phyloP scores from a whole-genome alignment of 2,329 filamentous ascomycete species.

The Aspergillus awamori region DNA sequence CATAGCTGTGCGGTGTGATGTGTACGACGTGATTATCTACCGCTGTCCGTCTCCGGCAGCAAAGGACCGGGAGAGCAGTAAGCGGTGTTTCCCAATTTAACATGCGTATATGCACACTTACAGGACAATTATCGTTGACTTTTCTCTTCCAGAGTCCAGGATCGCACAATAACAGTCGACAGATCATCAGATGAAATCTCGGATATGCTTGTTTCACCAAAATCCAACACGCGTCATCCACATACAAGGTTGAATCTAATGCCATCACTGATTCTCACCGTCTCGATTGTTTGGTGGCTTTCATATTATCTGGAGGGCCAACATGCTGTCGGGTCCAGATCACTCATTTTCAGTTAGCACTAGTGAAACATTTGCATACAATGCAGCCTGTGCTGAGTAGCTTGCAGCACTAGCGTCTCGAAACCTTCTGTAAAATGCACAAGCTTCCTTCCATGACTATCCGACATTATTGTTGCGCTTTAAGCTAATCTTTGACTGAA shows the following conservation, averaged over 20 bases:
- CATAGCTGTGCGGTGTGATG: background rate
- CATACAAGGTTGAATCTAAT: background rate
- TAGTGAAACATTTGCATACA: background rate
- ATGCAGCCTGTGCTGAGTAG: slow-evolving; percentile 6
- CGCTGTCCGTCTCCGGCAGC: background rate
- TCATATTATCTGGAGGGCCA: background rate
- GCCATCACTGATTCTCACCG: background rate
- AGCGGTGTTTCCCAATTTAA: background rate
- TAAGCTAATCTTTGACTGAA: background rate
- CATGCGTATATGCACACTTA: background rate
- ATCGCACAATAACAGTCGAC: background rate
- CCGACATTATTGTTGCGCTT: background rate
- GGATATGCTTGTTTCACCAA: background rate
- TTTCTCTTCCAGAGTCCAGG: background rate
- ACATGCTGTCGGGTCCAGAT: slow-evolving; percentile 6
- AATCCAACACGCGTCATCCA: background rate
- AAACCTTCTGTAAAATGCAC: background rate
- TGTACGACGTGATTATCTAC: background rate
- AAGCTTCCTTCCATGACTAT: background rate
- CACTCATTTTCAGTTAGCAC: background rate
- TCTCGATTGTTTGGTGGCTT: background rate
- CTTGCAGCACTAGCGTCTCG: slow-evolving; percentile 1
- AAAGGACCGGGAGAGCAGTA: background rate
- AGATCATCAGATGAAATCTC: background rate
- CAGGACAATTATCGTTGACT: background rate